Base-by-base conservation (phyloP, 441 rosid genomes). In the Arabidopsis hybrid region DNA sequence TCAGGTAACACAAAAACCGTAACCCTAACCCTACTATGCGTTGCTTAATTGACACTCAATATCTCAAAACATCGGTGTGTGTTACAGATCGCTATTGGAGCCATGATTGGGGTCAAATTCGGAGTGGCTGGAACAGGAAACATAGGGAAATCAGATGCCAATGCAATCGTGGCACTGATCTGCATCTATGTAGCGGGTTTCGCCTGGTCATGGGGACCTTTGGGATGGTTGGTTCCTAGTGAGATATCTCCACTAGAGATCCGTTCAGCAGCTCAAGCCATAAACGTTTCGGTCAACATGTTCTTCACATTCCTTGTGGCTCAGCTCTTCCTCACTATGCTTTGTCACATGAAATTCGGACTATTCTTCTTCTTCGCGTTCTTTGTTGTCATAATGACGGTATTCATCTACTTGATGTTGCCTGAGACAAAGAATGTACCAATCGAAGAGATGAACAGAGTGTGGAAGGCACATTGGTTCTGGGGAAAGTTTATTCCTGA, bases 131-230 rank as follows among this genome's bases (percentile, higher is more conserved):
- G 92, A 2, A 76, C 67, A 6, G 91, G 88, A 1, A 36, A 5
- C 29, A 64, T 89, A 47, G 32, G 88, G 31, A 78, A 43, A 29
- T 0, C 12, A 2, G 74, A 72, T 56, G 91, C 93, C 18, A 49
- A 87, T 50, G 2, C 76, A 8, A 26, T 90, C 1, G 66, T 90
- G 53, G 29, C 81, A 42, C 71, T 88, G 56, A 83, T 88, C 21
- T 90, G 91, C 35, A n/a, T 57, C 3, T 88, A 82, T 10, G 96
- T 90, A 9, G 87, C 88, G 1, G 92, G 88, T 9, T 90, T 87
- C 55, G 89, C 92, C 2, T 88, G 96, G 96, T 90, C 96, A 1
- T 90, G 96, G 93, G 93, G 93, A 13, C 91, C 96, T 4, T 70
- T 90, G 60, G 96, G 91, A 32, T 90, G 93, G 93, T 21, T 90